phyloP scores from a whole-genome alignment of 495 filamentous ascomycete genomes.

The Trichodelitschia bisporula region DNA sequence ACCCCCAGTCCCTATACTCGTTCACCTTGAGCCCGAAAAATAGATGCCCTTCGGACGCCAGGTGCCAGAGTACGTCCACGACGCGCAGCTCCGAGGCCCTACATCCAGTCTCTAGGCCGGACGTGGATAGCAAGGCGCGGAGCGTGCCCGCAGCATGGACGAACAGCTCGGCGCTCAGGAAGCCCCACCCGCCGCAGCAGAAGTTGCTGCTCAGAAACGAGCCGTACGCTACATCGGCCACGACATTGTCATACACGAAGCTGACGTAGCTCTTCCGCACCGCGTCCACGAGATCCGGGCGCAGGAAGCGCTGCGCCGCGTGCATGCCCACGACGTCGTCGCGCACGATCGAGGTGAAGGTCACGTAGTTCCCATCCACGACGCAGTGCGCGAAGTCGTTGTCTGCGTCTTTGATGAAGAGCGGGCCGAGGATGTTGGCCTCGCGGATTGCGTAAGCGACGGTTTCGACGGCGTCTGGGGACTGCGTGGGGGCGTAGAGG shows the following conservation, averaged over 20 bases:
- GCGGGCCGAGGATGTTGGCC: neutral
- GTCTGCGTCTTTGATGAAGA: slow-evolving; percentile 1
- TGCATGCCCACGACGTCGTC: neutral
- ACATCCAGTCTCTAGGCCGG: too few relatives aligned
- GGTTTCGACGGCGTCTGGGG: neutral
- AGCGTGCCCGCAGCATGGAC: neutral
- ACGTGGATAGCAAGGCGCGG: too few relatives aligned
- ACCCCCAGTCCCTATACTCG: too few relatives aligned
- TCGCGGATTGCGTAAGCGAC: neutral
- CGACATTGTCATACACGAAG: neutral
- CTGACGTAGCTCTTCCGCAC: neutral
- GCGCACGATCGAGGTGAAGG: neutral
- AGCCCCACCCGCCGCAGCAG: neutral
- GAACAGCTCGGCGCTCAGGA: neutral
- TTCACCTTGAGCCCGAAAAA: too few relatives aligned
- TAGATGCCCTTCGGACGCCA: too few relatives aligned
- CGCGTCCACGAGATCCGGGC: neutral
- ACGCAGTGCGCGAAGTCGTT: neutral
- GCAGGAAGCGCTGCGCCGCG: neutral
- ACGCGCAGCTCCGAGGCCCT: too few relatives aligned
- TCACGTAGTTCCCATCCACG: neutral
- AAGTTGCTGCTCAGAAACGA: neutral
- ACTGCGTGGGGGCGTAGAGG: neutral
- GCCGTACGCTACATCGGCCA: neutral
- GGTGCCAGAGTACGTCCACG: too few relatives aligned